phyloP scores from a whole-genome alignment of 139 green algal species.

The Ulvella scutata region DNA sequence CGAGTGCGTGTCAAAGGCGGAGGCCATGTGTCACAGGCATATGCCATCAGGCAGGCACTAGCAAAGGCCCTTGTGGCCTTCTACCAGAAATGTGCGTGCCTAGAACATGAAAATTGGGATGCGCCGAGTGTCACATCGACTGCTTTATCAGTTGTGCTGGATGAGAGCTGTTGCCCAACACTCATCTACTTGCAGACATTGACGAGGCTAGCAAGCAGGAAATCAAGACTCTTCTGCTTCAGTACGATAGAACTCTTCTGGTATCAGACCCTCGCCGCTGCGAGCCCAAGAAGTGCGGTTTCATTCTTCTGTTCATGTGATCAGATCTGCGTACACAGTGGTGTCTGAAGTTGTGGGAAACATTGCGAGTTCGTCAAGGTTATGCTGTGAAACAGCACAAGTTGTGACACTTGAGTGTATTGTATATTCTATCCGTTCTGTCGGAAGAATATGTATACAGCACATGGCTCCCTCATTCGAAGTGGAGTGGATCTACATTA shows the following conservation, averaged over 20 bases:
- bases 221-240: slow-evolving; percentile 92
- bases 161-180: neutral
- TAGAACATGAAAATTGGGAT: too few relatives aligned
- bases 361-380: too few relatives aligned
- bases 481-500: too few relatives aligned
- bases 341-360: too few relatives aligned
- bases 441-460: too few relatives aligned
- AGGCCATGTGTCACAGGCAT: slow-evolving; percentile 89
- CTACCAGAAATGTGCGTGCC: slow-evolving; percentile 98
- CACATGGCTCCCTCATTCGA: too few relatives aligned
- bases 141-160: neutral
- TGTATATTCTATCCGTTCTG: too few relatives aligned
- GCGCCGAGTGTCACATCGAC: too few relatives aligned
- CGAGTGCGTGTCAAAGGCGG: slow-evolving; percentile 90
- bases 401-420: too few relatives aligned
- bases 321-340: too few relatives aligned
- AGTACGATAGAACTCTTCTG: slow-evolving; percentile 93
- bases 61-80: slow-evolving; percentile 95
- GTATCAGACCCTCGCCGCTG: slow-evolving; percentile 92
- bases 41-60: slow-evolving; percentile 93
- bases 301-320: too few relatives aligned
- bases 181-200: slow-evolving; percentile 54
- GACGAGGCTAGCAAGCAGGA: slow-evolving; percentile 86
- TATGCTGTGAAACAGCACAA: too few relatives aligned
- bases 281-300: slow-evolving; percentile 95